These are phyloP conservation scores for Wickerhamomyces subpelliculosus DNA, from an alignment of 805 yeast species.

Conservation along the genomic window DNA sequence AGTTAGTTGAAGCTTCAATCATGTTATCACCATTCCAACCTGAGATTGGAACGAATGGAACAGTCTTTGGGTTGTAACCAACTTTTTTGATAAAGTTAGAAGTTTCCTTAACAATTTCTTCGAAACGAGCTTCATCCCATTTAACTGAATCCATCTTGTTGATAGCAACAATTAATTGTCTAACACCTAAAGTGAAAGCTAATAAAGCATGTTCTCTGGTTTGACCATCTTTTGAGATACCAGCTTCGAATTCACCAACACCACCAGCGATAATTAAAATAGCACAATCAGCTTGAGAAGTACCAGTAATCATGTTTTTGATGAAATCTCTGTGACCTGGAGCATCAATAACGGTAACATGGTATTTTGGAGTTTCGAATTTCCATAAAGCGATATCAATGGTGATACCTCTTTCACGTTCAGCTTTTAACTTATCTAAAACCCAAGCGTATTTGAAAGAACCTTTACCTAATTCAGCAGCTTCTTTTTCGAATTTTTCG, in stretches of 20 bases:
- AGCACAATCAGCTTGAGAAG: conserved; percentile 93
- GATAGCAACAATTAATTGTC: conserved; percentile 82
- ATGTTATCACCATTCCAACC: conserved; percentile 95
- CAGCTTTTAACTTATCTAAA: conserved; percentile 91
- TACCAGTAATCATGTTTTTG: conserved; percentile 94
- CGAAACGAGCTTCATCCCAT: conserved; percentile 77
- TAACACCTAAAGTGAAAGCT: conserved; percentile 87
- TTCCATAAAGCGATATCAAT: conserved; percentile 92
- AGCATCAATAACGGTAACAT: conserved; percentile 89
- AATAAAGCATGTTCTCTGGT: conserved; percentile 93
- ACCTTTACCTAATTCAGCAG: conserved; percentile 97
- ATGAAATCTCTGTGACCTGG: conserved; percentile 97
- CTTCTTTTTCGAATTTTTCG: conserved; percentile 97
- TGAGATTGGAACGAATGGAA: conserved; percentile 87
- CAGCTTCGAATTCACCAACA: conserved; percentile 93
- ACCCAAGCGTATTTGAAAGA: conserved; percentile 99
- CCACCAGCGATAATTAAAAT: conserved; percentile 89
- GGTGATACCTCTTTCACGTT: conserved; percentile 97
- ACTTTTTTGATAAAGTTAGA: conserved; percentile 82
- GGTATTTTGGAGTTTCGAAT: conserved; percentile 92
- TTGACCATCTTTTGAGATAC: conserved; percentile 94
- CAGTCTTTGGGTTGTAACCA: conserved; percentile 84
- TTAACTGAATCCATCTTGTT: conserved; percentile 93
- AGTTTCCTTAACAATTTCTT: conserved; percentile 73
- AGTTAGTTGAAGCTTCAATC: conserved; percentile 77